phyloP scores from a whole-genome alignment of 352 stramenopile genomes.

The Pythium folliculosum region DNA sequence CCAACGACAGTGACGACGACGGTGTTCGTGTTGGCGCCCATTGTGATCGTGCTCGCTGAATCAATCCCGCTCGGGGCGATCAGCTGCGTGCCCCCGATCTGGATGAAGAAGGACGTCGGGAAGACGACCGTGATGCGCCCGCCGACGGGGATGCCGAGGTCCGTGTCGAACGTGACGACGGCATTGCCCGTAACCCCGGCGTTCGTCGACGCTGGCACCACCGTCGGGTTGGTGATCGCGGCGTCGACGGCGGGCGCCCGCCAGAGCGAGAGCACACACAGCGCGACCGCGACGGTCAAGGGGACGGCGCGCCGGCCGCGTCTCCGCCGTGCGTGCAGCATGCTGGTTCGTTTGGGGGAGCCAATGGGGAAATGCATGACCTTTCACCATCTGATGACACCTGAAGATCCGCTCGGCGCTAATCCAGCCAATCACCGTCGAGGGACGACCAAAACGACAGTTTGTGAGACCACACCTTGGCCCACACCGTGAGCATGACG shows the following conservation, averaged over 20 bases:
- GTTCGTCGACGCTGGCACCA: constrained; percentile 28
- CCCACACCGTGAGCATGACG: neutral
- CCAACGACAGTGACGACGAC: constrained; percentile 43
- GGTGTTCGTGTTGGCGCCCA: constrained; percentile 29
- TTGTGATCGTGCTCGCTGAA: constrained; percentile 27
- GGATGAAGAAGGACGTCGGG: constrained; percentile 50
- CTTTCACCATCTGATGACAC: constrained; percentile 13
- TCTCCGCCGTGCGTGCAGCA: neutral
- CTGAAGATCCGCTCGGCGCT: neutral
- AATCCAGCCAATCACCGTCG: constrained; percentile 9
- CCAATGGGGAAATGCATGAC: constrained; percentile 1
- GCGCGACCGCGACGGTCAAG: neutral
- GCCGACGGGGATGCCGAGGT: constrained; percentile 34
- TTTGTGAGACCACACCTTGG: too few species aligned
- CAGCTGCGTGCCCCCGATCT: constrained; percentile 21
- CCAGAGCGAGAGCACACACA: constrained; percentile 5
- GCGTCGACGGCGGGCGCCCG: constrained; percentile 13
- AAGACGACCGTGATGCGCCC: constrained; percentile 56
- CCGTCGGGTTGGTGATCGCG: constrained; percentile 36
- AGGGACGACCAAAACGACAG: neutral
- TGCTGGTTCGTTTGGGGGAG: neutral
- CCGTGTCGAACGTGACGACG: constrained; percentile 42
- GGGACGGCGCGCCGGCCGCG: neutral
- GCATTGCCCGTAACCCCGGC: constrained; percentile 40
- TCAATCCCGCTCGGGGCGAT: constrained; percentile 32